A percentile compares a stretch with the other conserved stretches of the same genome.
These are phyloP conservation scores for Podaxis pistillaris DNA, from an alignment of 768 basidiomycete species.

Conservation along the genomic window DNA sequence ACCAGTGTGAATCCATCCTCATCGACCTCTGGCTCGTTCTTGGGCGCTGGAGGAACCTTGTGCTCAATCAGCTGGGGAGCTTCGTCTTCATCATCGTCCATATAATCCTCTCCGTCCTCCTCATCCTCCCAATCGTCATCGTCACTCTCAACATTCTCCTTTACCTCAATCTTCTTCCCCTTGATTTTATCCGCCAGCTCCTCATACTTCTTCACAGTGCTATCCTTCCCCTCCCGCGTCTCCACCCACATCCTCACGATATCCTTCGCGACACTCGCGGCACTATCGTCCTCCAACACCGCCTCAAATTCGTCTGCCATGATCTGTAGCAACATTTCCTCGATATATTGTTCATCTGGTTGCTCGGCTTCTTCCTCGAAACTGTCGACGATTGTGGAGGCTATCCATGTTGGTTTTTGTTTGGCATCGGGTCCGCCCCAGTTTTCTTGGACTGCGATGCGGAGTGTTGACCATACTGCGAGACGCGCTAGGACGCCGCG, in stretches of 20 bases:
- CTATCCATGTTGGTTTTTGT: conserved; percentile 83
- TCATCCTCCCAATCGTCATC: conserved; percentile 46
- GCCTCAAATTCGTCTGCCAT: conserved; percentile 89
- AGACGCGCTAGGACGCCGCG: conserved; percentile 84
- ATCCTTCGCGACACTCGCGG: conserved; percentile 69
- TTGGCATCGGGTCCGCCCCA: conserved; percentile 82
- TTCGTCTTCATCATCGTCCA: conserved; percentile 11
- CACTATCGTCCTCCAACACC: conserved; percentile 81
- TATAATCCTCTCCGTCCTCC: conserved; percentile 37
- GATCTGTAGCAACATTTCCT: conserved; percentile 77
- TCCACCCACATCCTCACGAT: conserved; percentile 69
- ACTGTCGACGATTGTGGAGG: conserved; percentile 74
- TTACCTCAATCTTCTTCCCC: conserved; percentile 55
- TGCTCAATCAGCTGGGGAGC: conserved; percentile 55
- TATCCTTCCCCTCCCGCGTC: conserved; percentile 41
- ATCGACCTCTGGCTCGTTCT: conserved; percentile 72
- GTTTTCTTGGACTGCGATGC: conserved; percentile 77
- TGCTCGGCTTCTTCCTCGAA: conserved; percentile 56
- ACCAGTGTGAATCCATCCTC: conserved; percentile 93
- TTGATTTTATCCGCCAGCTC: conserved; percentile 53
- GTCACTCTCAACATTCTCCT: conserved; percentile 42
- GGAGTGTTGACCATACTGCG: conserved; percentile 80
- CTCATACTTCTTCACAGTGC: conserved; percentile 61
- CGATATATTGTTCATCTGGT: conserved; percentile 73
- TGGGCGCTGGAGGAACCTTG: conserved; percentile 24